Percentiles rank a stretch among this genome's conserved stretches.
Evolutionary conservation across 495 filamentous ascomycete genomes (phyloP).

Genomic region (Xylaria sp.): DNA sequence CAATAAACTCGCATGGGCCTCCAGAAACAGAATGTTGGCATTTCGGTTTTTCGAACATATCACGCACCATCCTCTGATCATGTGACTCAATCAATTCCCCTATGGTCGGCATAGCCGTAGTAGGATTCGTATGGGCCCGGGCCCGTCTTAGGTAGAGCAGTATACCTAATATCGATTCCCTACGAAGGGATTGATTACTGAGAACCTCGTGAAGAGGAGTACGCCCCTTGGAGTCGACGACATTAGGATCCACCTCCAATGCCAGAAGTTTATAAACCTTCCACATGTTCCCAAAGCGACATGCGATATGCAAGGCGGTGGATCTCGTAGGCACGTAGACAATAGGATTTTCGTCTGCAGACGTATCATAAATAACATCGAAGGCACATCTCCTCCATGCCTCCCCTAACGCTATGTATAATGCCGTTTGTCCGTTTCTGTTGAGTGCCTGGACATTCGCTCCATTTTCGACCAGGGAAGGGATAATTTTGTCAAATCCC

Average conservation of each 20-base stretch:
- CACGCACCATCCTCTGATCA: not conserved
- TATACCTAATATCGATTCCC: not conserved
- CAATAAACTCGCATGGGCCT: not conserved
- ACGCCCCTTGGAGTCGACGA: not conserved
- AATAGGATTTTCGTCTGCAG: not conserved
- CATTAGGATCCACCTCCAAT: not conserved
- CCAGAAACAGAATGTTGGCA: not conserved
- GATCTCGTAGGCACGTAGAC: not conserved
- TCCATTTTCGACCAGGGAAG: not conserved
- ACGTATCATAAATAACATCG: no score
- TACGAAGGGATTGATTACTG: not conserved
- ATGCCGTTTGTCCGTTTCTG: not conserved
- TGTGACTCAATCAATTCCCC: not conserved
- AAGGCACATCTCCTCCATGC: no score
- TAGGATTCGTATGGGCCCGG: not conserved
- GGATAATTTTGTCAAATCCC: not conserved
- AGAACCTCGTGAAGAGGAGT: constrained; percentile 12
- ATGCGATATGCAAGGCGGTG: constrained; percentile 3
- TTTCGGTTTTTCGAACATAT: not conserved
- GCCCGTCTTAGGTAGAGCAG: not conserved
- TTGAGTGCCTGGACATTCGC: not conserved
- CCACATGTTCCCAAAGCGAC: not conserved
- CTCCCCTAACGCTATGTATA: not conserved
- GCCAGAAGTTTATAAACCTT: not conserved
- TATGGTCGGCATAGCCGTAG: not conserved